Base-by-base conservation (phyloP, 768 basidiomycete genomes). In the Hericium coralloides region DNA sequence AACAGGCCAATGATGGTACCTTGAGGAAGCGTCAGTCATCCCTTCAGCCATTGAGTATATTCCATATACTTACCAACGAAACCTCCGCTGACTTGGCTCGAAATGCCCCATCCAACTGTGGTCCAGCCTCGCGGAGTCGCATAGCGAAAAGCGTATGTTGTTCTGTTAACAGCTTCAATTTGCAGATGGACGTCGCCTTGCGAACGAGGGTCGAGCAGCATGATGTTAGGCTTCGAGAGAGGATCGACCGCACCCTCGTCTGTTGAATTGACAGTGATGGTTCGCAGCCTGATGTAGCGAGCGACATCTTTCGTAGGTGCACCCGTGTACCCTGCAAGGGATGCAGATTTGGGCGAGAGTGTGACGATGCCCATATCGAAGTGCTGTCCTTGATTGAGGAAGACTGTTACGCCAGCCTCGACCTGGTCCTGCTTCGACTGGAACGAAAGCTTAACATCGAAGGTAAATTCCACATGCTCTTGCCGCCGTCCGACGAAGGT, bases 401-500 rank as follows among this genome's bases (percentile, higher is more conserved):
- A 72, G 8, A 69, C 64, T 14, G 65, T 66, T 1, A 70, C 59
- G 1, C 70, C 70, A 10, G 66, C 68, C 55, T 71, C 69, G 1
- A 52, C 56, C 31, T 53, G 36, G 9, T 58, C 58, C 1, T 67
- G 66, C 15, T 52, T 23, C 36, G 63, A 64, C 8, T 64, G 61
- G 48, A 71, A 58, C 15, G 66, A 57, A 9, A 63, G 47, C 17
- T 50, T 48, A 26, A 68, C 68, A 49, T 55, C 60, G 45, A 61
- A 64, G 18, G 59, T 63, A 55, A 70, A 71, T 36, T 68, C 58
- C 20, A 69, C 66, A 41, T 70, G 65, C 47, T 64, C 63, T 57
- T 71, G 70, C 25, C 70, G 61, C 17, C 70, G 64, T 1, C 64
- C 67, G n/a, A 71, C 63, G 38, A 70, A 69, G 17, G 67, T 67